Base-by-base conservation (phyloP, 2,329 filamentous ascomycete genomes). In the Trichophaea hybrida region DNA sequence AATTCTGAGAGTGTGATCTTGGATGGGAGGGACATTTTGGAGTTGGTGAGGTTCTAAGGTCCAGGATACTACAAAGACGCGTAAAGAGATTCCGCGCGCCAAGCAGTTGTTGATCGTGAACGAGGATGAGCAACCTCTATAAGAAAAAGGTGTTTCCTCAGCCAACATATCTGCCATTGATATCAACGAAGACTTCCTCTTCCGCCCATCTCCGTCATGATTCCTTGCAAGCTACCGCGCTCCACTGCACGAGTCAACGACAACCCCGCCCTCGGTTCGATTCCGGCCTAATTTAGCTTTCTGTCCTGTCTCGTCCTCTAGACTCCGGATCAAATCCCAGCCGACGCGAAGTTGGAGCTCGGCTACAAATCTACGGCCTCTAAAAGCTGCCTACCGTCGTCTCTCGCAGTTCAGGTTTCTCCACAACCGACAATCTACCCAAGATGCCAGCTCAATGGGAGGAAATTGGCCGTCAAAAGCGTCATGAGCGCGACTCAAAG, bases 391-490 rank as follows among this genome's bases (percentile, higher is more conserved):
- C 15, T 3, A n/a, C n/a, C 40, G 1, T 46, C 13, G 32, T 6
- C 31, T 1, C 35, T 55, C 34, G 5, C 13, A 5, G 24, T 24
- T 24, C 24, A 24, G 24, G 24, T 24, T 24, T 24, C 24, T 3
- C 24, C 3, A 24, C 24, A 24, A 24, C 24, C 24, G 24, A 24
- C 24, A 35, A 54, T 12, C 13, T 57, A 15, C 60, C 40, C 51
- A 50, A 38, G 33, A 62, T 37, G 31, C 55, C 49, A 32, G 58
- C 49, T 17, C 54, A 46, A 8, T 65, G 59, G n/a, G 69, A 73
- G 57, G 74, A 74, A 5, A 73, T 75, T 52, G 34, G 38, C 49
- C 43, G 32, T 17, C 32, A 31, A 17, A 72, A 72, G 53, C 69
- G 68, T 57, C 62, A 64, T 34, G 68, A 70, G 59, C 68, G 69